Conservation (phyloP, 805 yeast species). For the Monosporozyma solicola region DNA sequence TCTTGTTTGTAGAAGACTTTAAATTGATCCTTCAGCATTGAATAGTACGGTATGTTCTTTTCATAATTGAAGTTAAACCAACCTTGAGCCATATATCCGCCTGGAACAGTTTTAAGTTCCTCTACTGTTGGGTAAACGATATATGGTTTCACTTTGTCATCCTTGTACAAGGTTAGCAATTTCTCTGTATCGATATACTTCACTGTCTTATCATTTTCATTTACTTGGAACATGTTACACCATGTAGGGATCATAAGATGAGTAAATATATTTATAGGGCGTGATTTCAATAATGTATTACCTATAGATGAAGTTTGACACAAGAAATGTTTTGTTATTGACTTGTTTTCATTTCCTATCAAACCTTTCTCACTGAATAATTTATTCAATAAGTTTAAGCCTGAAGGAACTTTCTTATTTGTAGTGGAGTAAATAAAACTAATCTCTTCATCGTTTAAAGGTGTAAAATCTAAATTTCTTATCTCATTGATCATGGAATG, state of each 20-base stretch:
- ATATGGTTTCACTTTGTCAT: slow-evolving; percentile 12
- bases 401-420: slow-evolving; percentile 29
- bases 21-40: slow-evolving; percentile 11
- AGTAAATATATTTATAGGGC: slow-evolving; percentile 16
- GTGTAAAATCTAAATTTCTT: slow-evolving; percentile 35
- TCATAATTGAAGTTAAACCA: slow-evolving; percentile 25
- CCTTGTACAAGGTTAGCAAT: background rate
- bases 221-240: background rate
- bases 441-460: slow-evolving; percentile 38
- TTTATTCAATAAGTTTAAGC: slow-evolving; percentile 16
- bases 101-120: slow-evolving; percentile 16
- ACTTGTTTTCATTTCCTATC: background rate
- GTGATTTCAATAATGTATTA: slow-evolving; percentile 10
- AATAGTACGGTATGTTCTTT: slow-evolving; percentile 10
- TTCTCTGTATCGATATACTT: background rate
- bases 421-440: slow-evolving; percentile 46
- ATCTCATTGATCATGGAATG: slow-evolving; percentile 26
- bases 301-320: slow-evolving; percentile 32
- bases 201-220: background rate
- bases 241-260: slow-evolving; percentile 19
- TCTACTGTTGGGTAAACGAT: slow-evolving; percentile 23
- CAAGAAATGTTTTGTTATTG: slow-evolving; percentile 16
- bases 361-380: background rate
- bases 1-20: slow-evolving; percentile 20
- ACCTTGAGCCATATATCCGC: slow-evolving; percentile 17